A percentile compares a stretch with the other conserved stretches of the same genome.
phyloP scores from a whole-genome alignment of 768 basidiomycete genomes.

The Scleroderma citrinum region DNA sequence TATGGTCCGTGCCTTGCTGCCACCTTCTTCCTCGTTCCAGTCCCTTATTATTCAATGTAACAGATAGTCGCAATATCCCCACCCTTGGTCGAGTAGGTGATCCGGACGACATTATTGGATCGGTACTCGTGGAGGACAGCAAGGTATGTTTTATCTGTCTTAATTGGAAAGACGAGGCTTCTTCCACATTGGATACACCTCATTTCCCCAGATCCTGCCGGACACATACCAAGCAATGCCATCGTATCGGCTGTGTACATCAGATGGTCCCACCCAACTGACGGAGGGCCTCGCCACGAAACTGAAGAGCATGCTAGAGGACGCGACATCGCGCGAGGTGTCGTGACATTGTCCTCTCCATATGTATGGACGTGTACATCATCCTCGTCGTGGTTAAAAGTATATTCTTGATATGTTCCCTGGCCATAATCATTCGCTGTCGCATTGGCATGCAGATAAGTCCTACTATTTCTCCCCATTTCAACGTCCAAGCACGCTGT shows the following conservation, averaged over 20 bases:
- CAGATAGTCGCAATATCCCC: constrained; percentile 72
- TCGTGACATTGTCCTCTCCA: constrained; percentile 1
- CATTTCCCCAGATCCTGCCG: constrained; percentile 44
- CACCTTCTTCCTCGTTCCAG: not conserved
- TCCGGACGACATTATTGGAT: constrained; percentile 77
- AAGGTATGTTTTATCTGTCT: constrained; percentile 36
- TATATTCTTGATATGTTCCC: not conserved
- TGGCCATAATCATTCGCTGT: not conserved
- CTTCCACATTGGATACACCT: too few species aligned
- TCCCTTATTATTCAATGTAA: not conserved
- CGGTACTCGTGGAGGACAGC: constrained; percentile 66
- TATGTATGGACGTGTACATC: not conserved
- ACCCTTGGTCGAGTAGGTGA: constrained; percentile 72
- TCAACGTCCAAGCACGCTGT: not conserved
- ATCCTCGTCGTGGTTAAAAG: too few species aligned
- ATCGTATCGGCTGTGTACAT: constrained; percentile 72
- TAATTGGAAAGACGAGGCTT: too few species aligned
- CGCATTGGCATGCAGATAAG: too few species aligned
- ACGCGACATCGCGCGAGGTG: constrained; percentile 28
- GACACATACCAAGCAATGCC: constrained; percentile 84
- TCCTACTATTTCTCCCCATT: too few species aligned
- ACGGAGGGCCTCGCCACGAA: constrained; percentile 58
- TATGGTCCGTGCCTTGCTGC: constrained; percentile 36
- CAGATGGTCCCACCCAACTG: constrained; percentile 63
- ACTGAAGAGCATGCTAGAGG: constrained; percentile 37